Conservation (phyloP, 495 filamentous ascomycete species). For the Penicillium cataractarum region DNA sequence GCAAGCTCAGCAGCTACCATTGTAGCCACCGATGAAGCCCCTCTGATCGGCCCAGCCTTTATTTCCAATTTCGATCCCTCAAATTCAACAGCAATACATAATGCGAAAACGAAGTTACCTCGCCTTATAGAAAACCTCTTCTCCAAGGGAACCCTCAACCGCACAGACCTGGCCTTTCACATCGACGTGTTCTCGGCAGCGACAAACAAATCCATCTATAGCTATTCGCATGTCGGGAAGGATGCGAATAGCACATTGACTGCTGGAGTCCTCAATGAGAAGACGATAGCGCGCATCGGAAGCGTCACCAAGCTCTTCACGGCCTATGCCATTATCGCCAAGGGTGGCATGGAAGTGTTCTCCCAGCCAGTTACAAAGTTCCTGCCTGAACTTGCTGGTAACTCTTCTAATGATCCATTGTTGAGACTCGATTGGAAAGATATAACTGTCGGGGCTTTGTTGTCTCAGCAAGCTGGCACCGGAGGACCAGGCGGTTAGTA, state of each 20-base stretch:
- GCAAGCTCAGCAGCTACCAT: slow-evolving; percentile 9
- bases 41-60: slow-evolving; percentile 17
- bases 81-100: slow-evolving; percentile 7
- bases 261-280: slow-evolving; percentile 19
- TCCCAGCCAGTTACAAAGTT: slow-evolving; percentile 52
- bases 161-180: slow-evolving; percentile 12
- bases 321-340: slow-evolving; percentile 47
- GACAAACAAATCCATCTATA: slow-evolving; percentile 16
- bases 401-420: not conserved
- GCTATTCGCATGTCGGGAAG: slow-evolving; percentile 16
- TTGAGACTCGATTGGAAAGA: not conserved
- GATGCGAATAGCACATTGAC: slow-evolving; percentile 4
- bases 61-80: slow-evolving; percentile 20
- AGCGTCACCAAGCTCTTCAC: slow-evolving; percentile 53
- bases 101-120: not conserved
- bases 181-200: slow-evolving; percentile 21
- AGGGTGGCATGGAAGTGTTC: slow-evolving; percentile 51
- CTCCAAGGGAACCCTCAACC: slow-evolving; percentile 9
- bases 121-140: not conserved
- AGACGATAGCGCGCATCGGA: slow-evolving; percentile 52
- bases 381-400: slow-evolving; percentile 51
- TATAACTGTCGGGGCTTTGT: slow-evolving; percentile 2
- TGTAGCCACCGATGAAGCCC: slow-evolving; percentile 16
- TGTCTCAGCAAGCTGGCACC: slow-evolving; percentile 1
- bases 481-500: not conserved